These are phyloP conservation scores for Alloteropsis semialata DNA, from an alignment of 176 grass and related monocot genomes.

Conservation along the genomic window DNA sequence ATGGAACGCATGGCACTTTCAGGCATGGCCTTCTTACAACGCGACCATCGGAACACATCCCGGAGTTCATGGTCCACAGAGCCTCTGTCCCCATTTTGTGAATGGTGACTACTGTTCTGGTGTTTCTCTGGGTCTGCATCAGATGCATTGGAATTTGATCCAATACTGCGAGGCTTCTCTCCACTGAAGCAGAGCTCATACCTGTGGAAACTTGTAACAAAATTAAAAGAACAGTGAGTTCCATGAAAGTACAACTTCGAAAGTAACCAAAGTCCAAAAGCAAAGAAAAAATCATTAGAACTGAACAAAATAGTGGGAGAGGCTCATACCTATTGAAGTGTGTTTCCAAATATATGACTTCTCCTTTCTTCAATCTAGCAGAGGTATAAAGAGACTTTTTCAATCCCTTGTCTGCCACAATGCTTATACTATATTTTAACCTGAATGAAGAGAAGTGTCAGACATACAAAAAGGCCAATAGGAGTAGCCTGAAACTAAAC, in stretches of 20 bases:
- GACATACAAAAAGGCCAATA: not conserved
- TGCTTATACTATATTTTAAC: conserved; percentile 95
- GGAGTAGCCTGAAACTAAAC: conserved; percentile 5
- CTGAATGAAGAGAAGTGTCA: conserved; percentile 39
- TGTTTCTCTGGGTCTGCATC: conserved; percentile 49
- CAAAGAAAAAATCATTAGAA: not conserved
- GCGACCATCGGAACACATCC: conserved; percentile 84
- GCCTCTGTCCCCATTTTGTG: conserved; percentile 64
- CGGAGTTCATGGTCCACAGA: conserved; percentile 50
- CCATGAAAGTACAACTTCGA: not conserved
- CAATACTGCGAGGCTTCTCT: conserved; percentile 52
- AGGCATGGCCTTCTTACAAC: conserved; percentile 80
- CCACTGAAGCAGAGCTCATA: conserved; percentile 85
- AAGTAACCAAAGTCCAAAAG: not conserved
- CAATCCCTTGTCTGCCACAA: conserved; percentile 95
- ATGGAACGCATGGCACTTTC: conserved; percentile 60
- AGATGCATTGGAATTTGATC: conserved; percentile 42
- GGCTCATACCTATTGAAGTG: conserved; percentile 67
- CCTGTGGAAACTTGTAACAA: conserved; percentile 42
- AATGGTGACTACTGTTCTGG: conserved; percentile 59
- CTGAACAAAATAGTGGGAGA: not conserved
- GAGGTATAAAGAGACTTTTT: conserved; percentile 89
- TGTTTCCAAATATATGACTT: conserved; percentile 96
- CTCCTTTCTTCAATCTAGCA: conserved; percentile 88
- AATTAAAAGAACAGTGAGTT: not conserved